Evolutionary conservation across 2,329 filamentous ascomycete species (phyloP), one percentile per base, ranked within the genome.

Genomic region (Seiridium cupressi): DNA sequence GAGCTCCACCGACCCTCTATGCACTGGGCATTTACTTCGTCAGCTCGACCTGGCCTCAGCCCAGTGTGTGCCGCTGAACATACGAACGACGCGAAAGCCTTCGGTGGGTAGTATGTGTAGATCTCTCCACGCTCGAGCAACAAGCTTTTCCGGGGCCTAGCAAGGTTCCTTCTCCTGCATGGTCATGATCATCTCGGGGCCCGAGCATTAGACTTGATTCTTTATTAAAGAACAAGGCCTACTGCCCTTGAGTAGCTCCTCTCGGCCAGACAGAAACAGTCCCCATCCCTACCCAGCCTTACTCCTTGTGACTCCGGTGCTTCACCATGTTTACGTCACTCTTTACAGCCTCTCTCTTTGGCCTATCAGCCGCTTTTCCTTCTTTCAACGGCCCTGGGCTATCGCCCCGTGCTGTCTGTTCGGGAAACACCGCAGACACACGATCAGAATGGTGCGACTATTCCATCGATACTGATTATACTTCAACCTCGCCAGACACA

Each of bases 401-500:
- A 26, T 58, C 44, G 5, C 55, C 55, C 32, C 55, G 55, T 40
- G 44, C 44, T 26, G 32, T 34, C 32, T 58, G 55, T 35, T 58
- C 55, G 5, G 55, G 55, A 32, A 58, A 58, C 31, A 58, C 55
- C 7, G 55, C 55, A 35, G 34, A 31, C 13, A 58, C 55, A 35
- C 44, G 55, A 49, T 49, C 55, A 5, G 55, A 58, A 38, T 72
- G 76, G 76, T 76, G 76, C 32, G 70, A 77, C 55, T 77, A 75
- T 56, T 72, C 72, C 49, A 67, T 77, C 32, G 67, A 71, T 31
- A 74, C 72, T 2, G 71, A 76, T 57, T 74, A 73, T 60, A 65
- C 63, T 11, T 63, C 64, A 6, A 63, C 64, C 3, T 66, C 65
- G 11, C 74, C 74, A 1, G 66, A 76, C 46, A 77, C 75, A 5